These are phyloP conservation scores for Fraxinus quadrangulata DNA, from an alignment of 257 asterid genomes.

Conservation along the genomic window DNA sequence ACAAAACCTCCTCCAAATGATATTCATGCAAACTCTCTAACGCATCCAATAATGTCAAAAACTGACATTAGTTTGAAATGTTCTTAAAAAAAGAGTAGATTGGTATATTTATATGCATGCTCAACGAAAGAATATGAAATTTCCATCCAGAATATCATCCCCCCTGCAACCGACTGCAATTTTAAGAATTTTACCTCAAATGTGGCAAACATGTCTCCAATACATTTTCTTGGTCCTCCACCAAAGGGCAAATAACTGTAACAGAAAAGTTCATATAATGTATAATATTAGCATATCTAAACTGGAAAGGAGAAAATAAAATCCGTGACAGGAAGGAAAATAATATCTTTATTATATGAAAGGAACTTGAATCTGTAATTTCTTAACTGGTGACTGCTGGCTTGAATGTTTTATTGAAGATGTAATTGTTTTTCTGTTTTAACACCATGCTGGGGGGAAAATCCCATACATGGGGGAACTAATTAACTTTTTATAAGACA, in stretches of 20 bases:
- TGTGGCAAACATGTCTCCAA: constrained; percentile 95
- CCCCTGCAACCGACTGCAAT: background rate
- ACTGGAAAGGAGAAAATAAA: background rate
- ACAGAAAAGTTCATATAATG: constrained; percentile 25
- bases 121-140: constrained; percentile 13
- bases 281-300: constrained; percentile 17
- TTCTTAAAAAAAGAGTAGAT: background rate
- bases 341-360: background rate
- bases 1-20: no score
- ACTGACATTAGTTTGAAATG: no score
- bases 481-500: background rate
- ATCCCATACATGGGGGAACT: background rate
- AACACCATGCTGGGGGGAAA: background rate
- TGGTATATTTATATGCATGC: background rate
- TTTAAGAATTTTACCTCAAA: constrained; percentile 66
- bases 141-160: background rate
- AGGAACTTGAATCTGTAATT: background rate
- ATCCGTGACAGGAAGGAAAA: background rate
- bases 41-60: no score
- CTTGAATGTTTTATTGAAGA: background rate
- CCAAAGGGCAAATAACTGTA: constrained; percentile 94
- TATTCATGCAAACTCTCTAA: no score
- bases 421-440: no score
- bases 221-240: constrained; percentile 98
- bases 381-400: background rate